These are phyloP conservation scores for Suillus subaureus DNA, from an alignment of 768 basidiomycete species.

Conservation along the genomic window DNA sequence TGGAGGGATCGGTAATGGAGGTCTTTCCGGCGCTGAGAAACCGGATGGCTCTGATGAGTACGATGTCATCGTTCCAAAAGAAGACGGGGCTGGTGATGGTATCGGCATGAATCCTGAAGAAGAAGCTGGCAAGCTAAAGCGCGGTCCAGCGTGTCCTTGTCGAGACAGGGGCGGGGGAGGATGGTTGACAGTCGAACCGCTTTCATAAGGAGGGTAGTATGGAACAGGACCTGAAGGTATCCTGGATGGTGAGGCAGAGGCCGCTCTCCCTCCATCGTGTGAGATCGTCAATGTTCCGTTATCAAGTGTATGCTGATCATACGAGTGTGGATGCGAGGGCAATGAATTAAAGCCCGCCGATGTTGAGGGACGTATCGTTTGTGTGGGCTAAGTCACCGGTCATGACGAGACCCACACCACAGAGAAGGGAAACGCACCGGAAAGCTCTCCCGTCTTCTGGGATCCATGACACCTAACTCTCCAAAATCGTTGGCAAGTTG, in stretches of 20 bases:
- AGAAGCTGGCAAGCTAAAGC: constrained; percentile 66
- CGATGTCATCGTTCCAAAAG: constrained; percentile 38
- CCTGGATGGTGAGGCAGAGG: constrained; percentile 37
- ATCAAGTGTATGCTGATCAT: constrained; percentile 35
- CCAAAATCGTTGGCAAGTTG: constrained; percentile 64
- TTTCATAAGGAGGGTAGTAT: constrained; percentile 52
- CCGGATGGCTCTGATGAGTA: constrained; percentile 36
- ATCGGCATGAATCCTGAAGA: constrained; percentile 74
- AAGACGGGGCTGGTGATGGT: constrained; percentile 38
- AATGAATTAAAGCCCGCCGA: constrained; percentile 36
- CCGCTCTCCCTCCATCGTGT: constrained; percentile 24
- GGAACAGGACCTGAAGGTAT: constrained; percentile 35
- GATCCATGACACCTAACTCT: constrained; percentile 59
- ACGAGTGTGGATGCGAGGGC: constrained; percentile 38
- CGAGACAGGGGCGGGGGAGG: constrained; percentile 33
- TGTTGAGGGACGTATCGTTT: constrained; percentile 40
- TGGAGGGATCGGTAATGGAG: constrained; percentile 36
- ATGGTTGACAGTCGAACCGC: constrained; percentile 29
- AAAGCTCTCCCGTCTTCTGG: constrained; percentile 56
- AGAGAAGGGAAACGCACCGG: constrained; percentile 46
- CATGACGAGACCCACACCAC: constrained; percentile 17
- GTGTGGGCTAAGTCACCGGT: constrained; percentile 32
- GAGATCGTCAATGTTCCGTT: neutral
- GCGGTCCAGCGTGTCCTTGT: constrained; percentile 47
- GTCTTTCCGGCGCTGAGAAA: constrained; percentile 41